Evolutionary conservation across 352 stramenopile genomes (phyloP), one percentile per base, ranked within the genome.

Genomic region (Phytophthora idaei): DNA sequence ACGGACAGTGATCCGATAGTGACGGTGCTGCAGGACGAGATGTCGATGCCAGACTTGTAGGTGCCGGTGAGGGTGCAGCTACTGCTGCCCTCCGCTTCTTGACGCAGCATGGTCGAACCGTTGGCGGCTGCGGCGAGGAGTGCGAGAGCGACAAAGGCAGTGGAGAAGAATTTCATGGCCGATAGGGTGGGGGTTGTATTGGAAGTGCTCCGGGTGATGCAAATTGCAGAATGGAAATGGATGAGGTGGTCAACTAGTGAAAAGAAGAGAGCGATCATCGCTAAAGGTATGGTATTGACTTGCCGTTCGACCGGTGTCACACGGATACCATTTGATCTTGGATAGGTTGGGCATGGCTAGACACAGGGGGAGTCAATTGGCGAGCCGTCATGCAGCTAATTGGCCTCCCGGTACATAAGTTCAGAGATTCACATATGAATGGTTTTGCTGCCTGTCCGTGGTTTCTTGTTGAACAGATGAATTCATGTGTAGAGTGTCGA

Each of bases 151-250:
- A 27, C n/a, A 47, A 57, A 32, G 0, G 28, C 17, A 7, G 17
- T 61, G 42, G 56, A 71, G 25, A 74, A 36, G 55, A 73, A 14
- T 54, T 73, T 73, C 66, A 69, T 73, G 12, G 36, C 57, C 25
- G 17, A 9, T 12, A 14, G 34, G 34, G 34, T 39, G 34, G 34
- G 9, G 0, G 34, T 39, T 39, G 34, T 39, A 9, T 39, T 39
- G 34, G 34, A 9, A 39, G 34, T 21, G 21, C 21, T 21, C 21
- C 21, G 21, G 21, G 21, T 21, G 12, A 39, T 3, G 49, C 49
- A 59, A 59, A 41, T 42, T 50, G 25, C 9, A 58, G 28, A 41
- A 58, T 70, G 34, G 51, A 34, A 12, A 39, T 12, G 25, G 17
- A 7, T 44, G n/a, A 27, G 15, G 12, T 25, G 34, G 34, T 12